Base-by-base conservation (phyloP, 1,284 basidiomycete genomes). In the Melanopsichium pennsylvanicum region DNA sequence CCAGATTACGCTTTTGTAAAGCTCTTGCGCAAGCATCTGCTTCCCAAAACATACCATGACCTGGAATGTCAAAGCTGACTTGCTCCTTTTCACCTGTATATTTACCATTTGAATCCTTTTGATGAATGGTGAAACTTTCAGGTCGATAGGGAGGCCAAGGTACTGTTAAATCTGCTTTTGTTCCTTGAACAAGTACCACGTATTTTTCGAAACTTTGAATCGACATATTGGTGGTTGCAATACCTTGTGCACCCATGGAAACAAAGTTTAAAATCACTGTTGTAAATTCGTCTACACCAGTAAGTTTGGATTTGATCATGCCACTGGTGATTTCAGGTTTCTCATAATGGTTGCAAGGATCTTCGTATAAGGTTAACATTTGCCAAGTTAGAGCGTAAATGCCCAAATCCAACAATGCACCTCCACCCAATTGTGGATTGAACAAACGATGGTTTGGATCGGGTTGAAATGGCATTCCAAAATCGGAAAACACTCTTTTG, bases 21-120 rank as follows among this genome's bases (percentile, higher is more conserved):
- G 89, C 90, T 42, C 90, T 82, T 13, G 90, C 92, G 15, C 92
- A 91, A 64, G 93, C 92, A 69, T 92, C 90, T 8, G 90, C 90
- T 41, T 78, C 75, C 70, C 63, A 76, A 32, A 71, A 70, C 70
- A 76, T 74, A 12, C 74, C 72, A 22, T 84, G 84, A 19, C 87
- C 86, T 0, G 84, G 85, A 77, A 84, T 84, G 21, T 84, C 82
- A 72, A 86, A 85, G 63, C 89, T 86, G 70, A 87, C 84, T 26
- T 61, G 77, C 58, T 70, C 55, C 13, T 54, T 10, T 23, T 54
- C 44, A 4, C 56, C 52, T 4, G 49, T 56, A 22, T 54, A 68
- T 2, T 42, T 45, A 2, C 71, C 74, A 1, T 72, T 49, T 9
- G 26, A 15, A 37, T 75, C 66, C 46, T 75, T 75, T 25, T 68